Evolutionary conservation across 768 basidiomycete genomes (phyloP), one percentile per base, ranked within the genome.

Genomic region (Suillus fuscotomentosus): DNA sequence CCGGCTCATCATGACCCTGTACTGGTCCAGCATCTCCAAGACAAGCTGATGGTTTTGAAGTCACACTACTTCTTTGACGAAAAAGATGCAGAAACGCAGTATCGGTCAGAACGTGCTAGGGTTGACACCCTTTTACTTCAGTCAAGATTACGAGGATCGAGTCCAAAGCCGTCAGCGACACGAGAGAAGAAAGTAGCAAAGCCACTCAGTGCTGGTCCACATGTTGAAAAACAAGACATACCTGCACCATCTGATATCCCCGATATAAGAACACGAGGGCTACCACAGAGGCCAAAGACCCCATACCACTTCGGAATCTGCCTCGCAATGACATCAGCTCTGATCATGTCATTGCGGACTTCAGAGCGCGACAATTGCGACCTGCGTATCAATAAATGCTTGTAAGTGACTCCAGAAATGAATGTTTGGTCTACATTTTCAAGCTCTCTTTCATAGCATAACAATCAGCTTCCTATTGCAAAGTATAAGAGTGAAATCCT

Each of bases 331-430:
- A 57, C 5, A 63, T 70, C 24, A 66, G 75, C 17, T 74, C 81
- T 5, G 85, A 88, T 60, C 83, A 87, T 51, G 74, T 95, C 43
- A 81, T 83, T 45, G 74, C 79, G 42, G 83, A 82, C 39, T 90
- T 95, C 71, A 78, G 79, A 55, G 80, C 80, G n/a, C 84, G 94
- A 31, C 86, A 85, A 68, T 76, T 80, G 11, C 88, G 86, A 60
- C 66, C 81, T 8, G 81, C 83, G 17, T 99, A 97, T 76, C 90
- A 94, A 74, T 86, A 88, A 61, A 98, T 98, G 94, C 85, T 96
- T 61, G 94, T 94, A 63, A 69, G 89, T 83, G 27, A 5, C 20
- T 34, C 10, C 20, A 54, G 5, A 34, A 47, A 17, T 24, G 22
- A 27, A 43, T 31, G 39, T 64, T 31, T 48, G 39, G 9, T 24